Evolutionary conservation across 495 filamentous ascomycete species (phyloP), one percentile per base, ranked within the genome.

Genomic region (Aspergillus nanangensis): DNA sequence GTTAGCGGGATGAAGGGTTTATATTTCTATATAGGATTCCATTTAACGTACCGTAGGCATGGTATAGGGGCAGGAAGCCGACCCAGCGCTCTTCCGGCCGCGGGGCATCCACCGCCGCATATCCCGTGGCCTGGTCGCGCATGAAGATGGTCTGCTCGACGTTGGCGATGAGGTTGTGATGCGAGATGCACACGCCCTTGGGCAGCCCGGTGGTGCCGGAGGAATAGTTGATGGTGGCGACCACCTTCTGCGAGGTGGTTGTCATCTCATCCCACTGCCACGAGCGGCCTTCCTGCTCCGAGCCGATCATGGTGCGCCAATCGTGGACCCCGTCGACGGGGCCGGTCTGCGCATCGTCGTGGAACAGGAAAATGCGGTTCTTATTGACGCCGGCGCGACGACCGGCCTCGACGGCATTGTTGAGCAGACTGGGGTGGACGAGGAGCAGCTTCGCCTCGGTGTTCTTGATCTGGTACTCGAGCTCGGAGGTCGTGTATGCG

Each of bases 171-270:
- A 92, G 74, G 58, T 93, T 93, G 35, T 51, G 50, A 60, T 94
- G 88, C 29, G 74, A 81, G 3, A 93, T 63, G 76, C 84, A 83
- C 27, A 91, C 88, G 8, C 89, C 88, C 62, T 94, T 93, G 4
- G 89, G 88, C 48, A 85, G 60, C 3, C 88, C 88, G 0, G 88
- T 91, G 0, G 88, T 92, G 18, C 88, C 88, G 24, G 79, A 84
- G 37, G 74, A 81, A 60, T 92, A 94, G 47, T 83, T 83, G 40
- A 87, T 29, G 25, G 25, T 29, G 25, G 25, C 25, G 25, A 29
- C 25, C 7, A 29, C 25, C 25, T 5, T 29, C 25, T 29, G 25
- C 25, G 25, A 5, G 7, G 25, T 67, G 56, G 51, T 58, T 4
- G 31, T 44, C 24, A 68, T 38, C 8, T 48, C 38, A 24, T 60